Base-by-base conservation (phyloP, 2,329 filamentous ascomycete species). In the Niveomyces coronatus region DNA sequence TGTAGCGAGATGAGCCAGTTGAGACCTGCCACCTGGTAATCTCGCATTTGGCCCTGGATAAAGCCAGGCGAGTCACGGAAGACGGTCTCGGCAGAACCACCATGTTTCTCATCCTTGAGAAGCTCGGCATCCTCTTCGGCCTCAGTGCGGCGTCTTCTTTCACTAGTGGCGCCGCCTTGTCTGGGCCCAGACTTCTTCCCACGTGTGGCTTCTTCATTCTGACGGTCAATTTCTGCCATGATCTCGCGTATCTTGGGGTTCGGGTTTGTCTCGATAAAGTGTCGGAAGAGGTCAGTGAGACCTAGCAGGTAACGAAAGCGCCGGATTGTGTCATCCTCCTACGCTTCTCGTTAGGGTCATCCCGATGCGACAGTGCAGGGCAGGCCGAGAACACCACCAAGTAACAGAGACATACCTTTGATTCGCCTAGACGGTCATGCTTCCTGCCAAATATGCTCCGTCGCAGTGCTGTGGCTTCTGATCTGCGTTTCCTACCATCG, bases 1-100 rank as follows among this genome's bases (percentile, higher is more conserved):
- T 98, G 91, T 5, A 98, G 72, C 10, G 88, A 96, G 49, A 98
- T 87, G 31, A 98, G 74, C 91, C 91, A 98, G 60, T 98, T 98
- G 48, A 98, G 70, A 48, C 91, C 91, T 23, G 85, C 84, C 49
- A 98, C 71, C 60, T 98, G 91, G 62, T 98, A 98, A 60, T 98
- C 91, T 55, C 91, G 80, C 86, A 98, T 95, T 41, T 75, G 68
- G 31, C 91, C 83, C 13, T 94, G 65, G 45, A 98, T 79, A 56
- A 85, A 98, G n/a, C 79, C 63, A 10, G 91, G 91, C 3, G 89
- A 96, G 44, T 96, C 91, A 44, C 89, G 79, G 62, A 98, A 98
- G 24, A 94, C 79, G 0, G 85, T 93, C 56, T 91, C 84, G 22
- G 85, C 84, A 38, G 85, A 79, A 41, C 83, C 82, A 42, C 87